Evolutionary conservation across 164 flowering plant genomes (phyloP).

Genomic region (Brasenia schreberi): DNA sequence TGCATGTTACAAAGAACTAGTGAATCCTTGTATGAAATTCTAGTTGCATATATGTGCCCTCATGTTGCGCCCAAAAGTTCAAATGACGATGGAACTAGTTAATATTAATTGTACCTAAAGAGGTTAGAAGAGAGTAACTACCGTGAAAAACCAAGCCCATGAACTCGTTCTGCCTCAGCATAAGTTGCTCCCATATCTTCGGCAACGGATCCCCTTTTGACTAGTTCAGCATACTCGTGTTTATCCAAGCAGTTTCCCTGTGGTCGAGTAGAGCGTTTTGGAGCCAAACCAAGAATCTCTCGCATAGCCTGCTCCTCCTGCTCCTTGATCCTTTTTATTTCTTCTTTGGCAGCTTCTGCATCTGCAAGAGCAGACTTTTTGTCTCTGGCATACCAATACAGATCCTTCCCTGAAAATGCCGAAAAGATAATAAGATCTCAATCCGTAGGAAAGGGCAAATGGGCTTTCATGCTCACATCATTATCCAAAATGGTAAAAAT

Average conservation of each 20-base stretch:
- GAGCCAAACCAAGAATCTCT: conserved; percentile 97
- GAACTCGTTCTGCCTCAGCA: conserved; percentile 81
- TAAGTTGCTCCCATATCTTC: conserved; percentile 90
- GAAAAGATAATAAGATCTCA: neutral
- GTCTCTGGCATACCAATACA: conserved; percentile 74
- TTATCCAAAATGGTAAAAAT: too few relatives aligned
- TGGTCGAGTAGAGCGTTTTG: conserved; percentile 47
- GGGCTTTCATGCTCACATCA: too few relatives aligned
- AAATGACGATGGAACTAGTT: neutral
- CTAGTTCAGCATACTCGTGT: conserved; percentile 83
- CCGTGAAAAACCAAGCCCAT: conserved; percentile 88
- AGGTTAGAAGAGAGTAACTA: conserved; percentile 12
- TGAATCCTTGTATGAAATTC: too few relatives aligned
- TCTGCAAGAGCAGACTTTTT: conserved; percentile 32
- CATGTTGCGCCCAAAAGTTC: neutral
- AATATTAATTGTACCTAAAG: neutral
- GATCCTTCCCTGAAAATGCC: conserved; percentile 66
- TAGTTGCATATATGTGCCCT: too few relatives aligned
- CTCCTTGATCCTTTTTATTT: conserved; percentile 75
- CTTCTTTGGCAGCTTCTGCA: conserved; percentile 65
- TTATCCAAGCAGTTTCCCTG: conserved; percentile 87
- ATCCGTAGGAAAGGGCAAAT: neutral
- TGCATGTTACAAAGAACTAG: neutral
- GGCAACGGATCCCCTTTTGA: conserved; percentile 83
- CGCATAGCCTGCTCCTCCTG: conserved; percentile 95